Evolutionary conservation across 1,284 basidiomycete species (phyloP), one percentile per base, ranked within the genome.

Genomic region (Puccinia horiana): DNA sequence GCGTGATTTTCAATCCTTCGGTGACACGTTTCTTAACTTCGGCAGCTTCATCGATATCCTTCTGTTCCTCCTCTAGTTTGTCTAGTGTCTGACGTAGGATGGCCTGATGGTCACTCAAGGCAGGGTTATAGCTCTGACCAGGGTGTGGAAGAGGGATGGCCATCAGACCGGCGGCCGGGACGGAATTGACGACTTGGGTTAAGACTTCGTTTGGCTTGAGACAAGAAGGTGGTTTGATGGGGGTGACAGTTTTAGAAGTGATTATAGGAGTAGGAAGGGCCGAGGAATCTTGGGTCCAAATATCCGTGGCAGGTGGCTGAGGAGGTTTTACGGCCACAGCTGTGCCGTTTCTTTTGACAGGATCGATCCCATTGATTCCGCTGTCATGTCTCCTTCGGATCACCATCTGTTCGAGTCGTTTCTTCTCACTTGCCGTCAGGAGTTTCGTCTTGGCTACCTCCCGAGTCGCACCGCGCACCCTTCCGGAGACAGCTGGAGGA

Each of bases 61-160:
- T 18, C 40, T 81, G 42, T 81, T 81, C 69, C 26, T 40, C 49
- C 29, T 81, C 78, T 3, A 81, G 52, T 44, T 81, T 73, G 20
- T 58, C 44, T 20, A 72, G 69, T 8, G 78, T 67, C 40, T 29
- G 32, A 11, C 54, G 35, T 1, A 81, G 47, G 70, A 81, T 70
- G 16, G 70, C 37, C 63, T 81, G 78, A 47, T 81, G 78, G 44
- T 81, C 78, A 40, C 72, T 47, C 6, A 81, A 42, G 12, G 67
- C 72, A 12, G 78, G 78, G 58, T 81, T 81, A 26, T 81, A 81
- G 44, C 69, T 73, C 47, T 81, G 78, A 18, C 78, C 78, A 26
- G 78, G 78, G 42, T 81, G 78, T 40, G 78, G 78, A 23, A 44
- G 26, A 40, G 78, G 78, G 29, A 81, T 63, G 12, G 78, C n/a